phyloP scores from a whole-genome alignment of 257 asterid genomes.

The Solanum chmielewskii region DNA sequence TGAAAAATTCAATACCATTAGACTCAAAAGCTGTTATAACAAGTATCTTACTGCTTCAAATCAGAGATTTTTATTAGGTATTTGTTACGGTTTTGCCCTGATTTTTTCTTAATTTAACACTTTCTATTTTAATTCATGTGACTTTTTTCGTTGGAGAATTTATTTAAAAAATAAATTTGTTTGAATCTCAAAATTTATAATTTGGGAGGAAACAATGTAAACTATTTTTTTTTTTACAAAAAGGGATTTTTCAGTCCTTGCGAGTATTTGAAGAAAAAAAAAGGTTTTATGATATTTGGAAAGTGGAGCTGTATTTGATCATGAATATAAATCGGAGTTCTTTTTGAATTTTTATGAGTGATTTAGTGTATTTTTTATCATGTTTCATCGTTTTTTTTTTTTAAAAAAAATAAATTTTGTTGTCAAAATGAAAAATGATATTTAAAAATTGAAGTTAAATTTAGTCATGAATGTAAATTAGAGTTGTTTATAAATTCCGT shows the following conservation, averaged over 20 bases:
- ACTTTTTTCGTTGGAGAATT: too few relatives aligned
- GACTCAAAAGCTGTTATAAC: constrained; percentile 52
- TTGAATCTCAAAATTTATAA: too few relatives aligned
- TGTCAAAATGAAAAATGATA: neutral
- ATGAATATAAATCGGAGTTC: neutral
- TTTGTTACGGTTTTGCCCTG: neutral
- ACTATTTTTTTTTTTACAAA: too few relatives aligned
- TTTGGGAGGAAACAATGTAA: too few relatives aligned
- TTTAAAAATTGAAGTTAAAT: neutral
- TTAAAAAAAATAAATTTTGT: neutral
- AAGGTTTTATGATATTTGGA: too few relatives aligned
- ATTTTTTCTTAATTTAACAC: neutral
- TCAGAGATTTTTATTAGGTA: constrained; percentile 51
- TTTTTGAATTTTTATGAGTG: neutral
- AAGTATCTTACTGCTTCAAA: constrained; percentile 67
- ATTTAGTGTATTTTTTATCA: neutral
- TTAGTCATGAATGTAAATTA: neutral
- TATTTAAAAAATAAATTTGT: rapidly evolving
- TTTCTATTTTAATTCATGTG: too few relatives aligned
- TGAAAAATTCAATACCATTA: constrained; percentile 17
- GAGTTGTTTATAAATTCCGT: neutral
- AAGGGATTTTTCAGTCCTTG: neutral
- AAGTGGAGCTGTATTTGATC: neutral
- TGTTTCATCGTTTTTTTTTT: neutral
- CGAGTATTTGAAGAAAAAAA: neutral